Evolutionary conservation across 176 grass and related monocot species (phyloP).

Genomic region (Aegilops umbellulata): DNA sequence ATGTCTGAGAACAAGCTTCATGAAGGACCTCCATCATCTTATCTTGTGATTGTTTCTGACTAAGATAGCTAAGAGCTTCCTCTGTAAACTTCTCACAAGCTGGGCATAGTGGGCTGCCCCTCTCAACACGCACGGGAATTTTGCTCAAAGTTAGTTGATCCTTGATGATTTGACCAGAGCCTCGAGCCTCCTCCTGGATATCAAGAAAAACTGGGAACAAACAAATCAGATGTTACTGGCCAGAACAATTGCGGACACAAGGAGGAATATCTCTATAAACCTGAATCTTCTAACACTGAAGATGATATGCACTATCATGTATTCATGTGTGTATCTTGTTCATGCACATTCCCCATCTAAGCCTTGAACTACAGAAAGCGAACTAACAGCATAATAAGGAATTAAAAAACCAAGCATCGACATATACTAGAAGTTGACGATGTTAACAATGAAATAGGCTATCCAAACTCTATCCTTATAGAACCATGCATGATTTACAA

Average conservation of each 20-base stretch:
- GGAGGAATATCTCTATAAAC: background rate
- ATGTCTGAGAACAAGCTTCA: conserved; percentile 57
- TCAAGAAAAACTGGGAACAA: conserved; percentile 28
- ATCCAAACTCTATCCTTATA: background rate
- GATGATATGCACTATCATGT: background rate
- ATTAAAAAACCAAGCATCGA: background rate
- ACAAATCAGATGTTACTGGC: background rate
- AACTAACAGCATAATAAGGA: background rate
- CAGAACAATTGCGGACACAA: background rate
- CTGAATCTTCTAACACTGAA: background rate
- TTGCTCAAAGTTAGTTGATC: conserved; percentile 21
- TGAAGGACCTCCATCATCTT: conserved; percentile 56
- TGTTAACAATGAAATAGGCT: background rate
- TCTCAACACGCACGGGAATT: conserved; percentile 19
- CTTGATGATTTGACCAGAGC: background rate
- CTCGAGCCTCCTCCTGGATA: background rate
- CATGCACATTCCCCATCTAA: background rate
- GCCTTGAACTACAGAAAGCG: background rate
- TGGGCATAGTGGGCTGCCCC: conserved; percentile 41
- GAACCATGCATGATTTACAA: background rate
- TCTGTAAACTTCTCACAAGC: conserved; percentile 53
- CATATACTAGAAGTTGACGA: background rate
- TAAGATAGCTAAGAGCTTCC: conserved; percentile 52
- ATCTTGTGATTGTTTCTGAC: conserved; percentile 61
- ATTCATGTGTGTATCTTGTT: background rate